Evolutionary conservation across 352 stramenopile species (phyloP).

Genomic region (Globisporangium canariense): DNA sequence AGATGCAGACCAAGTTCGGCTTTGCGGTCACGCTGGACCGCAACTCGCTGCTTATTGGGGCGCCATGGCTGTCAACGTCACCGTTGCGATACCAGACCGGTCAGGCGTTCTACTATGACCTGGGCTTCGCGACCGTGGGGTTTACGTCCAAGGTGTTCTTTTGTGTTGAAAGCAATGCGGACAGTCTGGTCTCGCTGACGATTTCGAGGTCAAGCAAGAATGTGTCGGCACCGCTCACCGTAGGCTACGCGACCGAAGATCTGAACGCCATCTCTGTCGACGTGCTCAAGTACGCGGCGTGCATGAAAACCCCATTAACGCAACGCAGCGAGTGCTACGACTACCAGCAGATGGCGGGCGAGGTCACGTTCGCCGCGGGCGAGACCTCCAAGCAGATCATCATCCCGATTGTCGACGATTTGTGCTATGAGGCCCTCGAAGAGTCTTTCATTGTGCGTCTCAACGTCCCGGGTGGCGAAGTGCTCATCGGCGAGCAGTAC

Average conservation of each 20-base stretch:
- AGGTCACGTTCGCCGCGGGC: slow-evolving; percentile 88
- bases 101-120: slow-evolving; percentile 68
- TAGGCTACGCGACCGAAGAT: slow-evolving; percentile 78
- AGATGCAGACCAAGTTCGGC: slow-evolving; percentile 52
- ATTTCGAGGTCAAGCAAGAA: slow-evolving; percentile 40
- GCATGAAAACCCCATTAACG: slow-evolving; percentile 50
- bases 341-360: slow-evolving; percentile 76
- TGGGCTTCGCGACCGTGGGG: slow-evolving; percentile 41
- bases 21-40: slow-evolving; percentile 49
- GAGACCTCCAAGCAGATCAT: slow-evolving; percentile 85
- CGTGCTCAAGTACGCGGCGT: slow-evolving; percentile 50
- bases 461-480: slow-evolving; percentile 87
- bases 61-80: slow-evolving; percentile 53
- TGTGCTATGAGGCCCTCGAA: slow-evolving; percentile 82
- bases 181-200: slow-evolving; percentile 59
- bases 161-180: slow-evolving; percentile 58
- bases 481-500: slow-evolving; percentile 89
- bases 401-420: slow-evolving; percentile 93
- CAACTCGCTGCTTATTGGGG: slow-evolving; percentile 54
- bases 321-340: slow-evolving; percentile 61
- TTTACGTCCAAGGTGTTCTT: slow-evolving; percentile 61
- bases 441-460: slow-evolving; percentile 92
- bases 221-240: slow-evolving; percentile 44
- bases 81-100: slow-evolving; percentile 33
- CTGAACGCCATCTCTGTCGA: slow-evolving; percentile 58